Conservation (phyloP, 1,139 yeast species). For the Groenewaldozyma auringiensis region DNA sequence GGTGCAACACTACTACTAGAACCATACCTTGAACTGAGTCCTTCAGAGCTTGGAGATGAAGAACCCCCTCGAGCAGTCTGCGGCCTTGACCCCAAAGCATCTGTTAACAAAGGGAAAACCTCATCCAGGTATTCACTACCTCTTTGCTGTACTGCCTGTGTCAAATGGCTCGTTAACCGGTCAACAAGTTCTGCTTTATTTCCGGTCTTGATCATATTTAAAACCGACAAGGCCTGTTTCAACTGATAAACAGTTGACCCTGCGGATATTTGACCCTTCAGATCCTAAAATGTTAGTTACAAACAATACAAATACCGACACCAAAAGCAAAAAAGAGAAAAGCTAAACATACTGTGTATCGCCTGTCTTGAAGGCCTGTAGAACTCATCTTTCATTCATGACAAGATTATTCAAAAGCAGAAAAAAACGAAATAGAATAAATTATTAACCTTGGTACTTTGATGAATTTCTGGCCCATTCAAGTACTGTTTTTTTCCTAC, state of each 20-base stretch:
- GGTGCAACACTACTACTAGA: too few relatives aligned
- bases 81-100: not conserved
- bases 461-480: too few relatives aligned
- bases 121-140: not conserved
- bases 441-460: too few relatives aligned
- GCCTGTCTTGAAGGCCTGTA: too few relatives aligned
- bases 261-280: not conserved
- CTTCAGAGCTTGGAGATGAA: not conserved
- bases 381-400: too few relatives aligned
- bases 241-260: constrained; percentile 24
- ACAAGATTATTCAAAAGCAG: too few relatives aligned
- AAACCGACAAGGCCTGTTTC: constrained; percentile 22
- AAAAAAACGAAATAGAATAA: too few relatives aligned
- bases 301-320: too few relatives aligned
- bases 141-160: not conserved
- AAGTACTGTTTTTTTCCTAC: too few relatives aligned
- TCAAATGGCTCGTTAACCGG: constrained; percentile 20
- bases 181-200: constrained; percentile 27
- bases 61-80: not conserved
- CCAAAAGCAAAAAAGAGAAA: too few relatives aligned
- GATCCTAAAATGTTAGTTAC: not conserved
- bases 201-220: constrained; percentile 24
- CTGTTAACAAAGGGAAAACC: not conserved
- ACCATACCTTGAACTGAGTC: constrained; percentile 20
- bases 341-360: too few relatives aligned